Percentiles rank a stretch among this genome's conserved stretches.
These are phyloP conservation scores for Penicillium brevicompactum DNA, from an alignment of 2,329 filamentous ascomycete genomes.

Conservation along the genomic window DNA sequence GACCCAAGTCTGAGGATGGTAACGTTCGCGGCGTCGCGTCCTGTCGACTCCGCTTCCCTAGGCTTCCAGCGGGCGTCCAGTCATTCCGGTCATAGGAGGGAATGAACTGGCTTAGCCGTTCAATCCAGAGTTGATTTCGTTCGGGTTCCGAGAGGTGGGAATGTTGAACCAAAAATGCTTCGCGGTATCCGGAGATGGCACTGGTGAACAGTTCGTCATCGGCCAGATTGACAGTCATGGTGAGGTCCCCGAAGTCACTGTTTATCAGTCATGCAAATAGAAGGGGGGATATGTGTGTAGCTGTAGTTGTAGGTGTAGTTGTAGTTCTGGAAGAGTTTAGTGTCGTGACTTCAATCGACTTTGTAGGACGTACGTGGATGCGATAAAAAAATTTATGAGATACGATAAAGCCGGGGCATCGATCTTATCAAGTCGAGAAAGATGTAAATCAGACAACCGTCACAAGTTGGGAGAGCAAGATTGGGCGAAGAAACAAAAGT, in stretches of 20 bases:
- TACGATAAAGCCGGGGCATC: not conserved
- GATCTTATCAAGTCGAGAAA: not conserved
- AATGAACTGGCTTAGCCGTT: slow-evolving; percentile 43
- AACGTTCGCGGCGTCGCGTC: slow-evolving; percentile 41
- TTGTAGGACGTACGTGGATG: not conserved
- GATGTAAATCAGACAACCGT: slow-evolving; percentile 2
- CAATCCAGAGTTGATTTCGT: slow-evolving; percentile 45
- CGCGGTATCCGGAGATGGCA: slow-evolving; percentile 45
- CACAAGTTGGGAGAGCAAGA: slow-evolving; percentile 13
- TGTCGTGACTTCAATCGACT: not conserved
- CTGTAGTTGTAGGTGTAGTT: not conserved
- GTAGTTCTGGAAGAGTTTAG: slow-evolving; percentile 7
- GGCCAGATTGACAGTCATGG: slow-evolving; percentile 38
- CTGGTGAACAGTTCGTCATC: slow-evolving; percentile 44
- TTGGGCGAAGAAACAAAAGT: slow-evolving; percentile 22
- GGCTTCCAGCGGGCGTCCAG: slow-evolving; percentile 31
- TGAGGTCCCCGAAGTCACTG: slow-evolving; percentile 27
- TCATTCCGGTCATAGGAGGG: slow-evolving; percentile 23
- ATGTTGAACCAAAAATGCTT: slow-evolving; percentile 44
- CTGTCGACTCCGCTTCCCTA: slow-evolving; percentile 47
- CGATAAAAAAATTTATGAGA: not conserved
- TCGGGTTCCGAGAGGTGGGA: slow-evolving; percentile 45
- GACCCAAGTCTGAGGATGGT: slow-evolving; percentile 38
- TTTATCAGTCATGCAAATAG: slow-evolving; percentile 34
- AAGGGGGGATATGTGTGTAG: slow-evolving; percentile 3